These are phyloP conservation scores for Bromus sterilis DNA, from an alignment of 176 grass and related monocot genomes.

Conservation along the genomic window DNA sequence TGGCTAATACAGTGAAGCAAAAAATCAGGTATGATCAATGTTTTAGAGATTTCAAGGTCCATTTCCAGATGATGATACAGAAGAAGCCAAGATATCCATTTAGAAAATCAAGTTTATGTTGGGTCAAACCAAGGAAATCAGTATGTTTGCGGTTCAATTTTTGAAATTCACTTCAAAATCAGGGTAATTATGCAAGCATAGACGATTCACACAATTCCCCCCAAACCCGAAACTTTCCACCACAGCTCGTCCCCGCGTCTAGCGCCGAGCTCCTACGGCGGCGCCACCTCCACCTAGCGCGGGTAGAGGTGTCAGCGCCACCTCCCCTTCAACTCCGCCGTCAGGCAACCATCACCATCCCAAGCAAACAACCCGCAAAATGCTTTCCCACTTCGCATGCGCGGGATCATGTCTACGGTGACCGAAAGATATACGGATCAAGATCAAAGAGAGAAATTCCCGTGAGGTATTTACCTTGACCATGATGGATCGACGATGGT, in stretches of 20 bases:
- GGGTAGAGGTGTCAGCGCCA: no score
- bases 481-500: background rate
- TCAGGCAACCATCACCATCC: background rate
- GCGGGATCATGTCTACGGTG: background rate
- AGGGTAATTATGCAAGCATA: background rate
- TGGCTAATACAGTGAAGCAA: background rate
- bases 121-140: background rate
- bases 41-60: background rate
- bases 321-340: background rate
- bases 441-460: background rate
- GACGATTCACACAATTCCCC: background rate
- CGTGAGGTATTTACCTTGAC: background rate
- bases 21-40: background rate
- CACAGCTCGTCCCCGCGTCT: background rate
- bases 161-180: background rate
- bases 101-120: background rate
- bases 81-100: background rate
- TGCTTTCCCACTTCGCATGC: background rate
- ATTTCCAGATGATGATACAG: background rate
- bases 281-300: background rate
- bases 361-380: background rate
- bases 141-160: background rate
- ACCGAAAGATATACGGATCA: background rate
- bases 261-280: background rate
- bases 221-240: background rate